phyloP scores from a whole-genome alignment of 1,284 basidiomycete genomes.

The Omphalotus olearius region DNA sequence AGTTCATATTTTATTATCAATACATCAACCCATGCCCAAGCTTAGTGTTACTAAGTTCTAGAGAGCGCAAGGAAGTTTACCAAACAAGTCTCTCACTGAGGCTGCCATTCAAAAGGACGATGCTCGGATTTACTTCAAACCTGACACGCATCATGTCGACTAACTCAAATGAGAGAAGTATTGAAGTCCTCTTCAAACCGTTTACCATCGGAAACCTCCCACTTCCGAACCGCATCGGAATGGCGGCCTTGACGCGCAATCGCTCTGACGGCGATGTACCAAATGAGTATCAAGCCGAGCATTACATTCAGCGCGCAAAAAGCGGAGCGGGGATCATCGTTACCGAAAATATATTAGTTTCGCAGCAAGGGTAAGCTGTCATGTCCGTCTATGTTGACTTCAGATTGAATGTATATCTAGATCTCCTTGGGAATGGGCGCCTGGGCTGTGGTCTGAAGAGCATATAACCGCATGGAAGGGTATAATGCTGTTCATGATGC shows the following conservation, averaged over 20 bases:
- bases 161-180: background rate
- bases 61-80: too few relatives aligned
- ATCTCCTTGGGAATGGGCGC: constrained; percentile 18
- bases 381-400: background rate
- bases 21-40: too few relatives aligned
- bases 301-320: constrained; percentile 16
- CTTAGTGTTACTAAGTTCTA: too few relatives aligned
- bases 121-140: too few relatives aligned
- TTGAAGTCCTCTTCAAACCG: constrained; percentile 14
- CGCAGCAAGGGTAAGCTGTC: constrained; percentile 13
- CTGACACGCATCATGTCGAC: too few relatives aligned
- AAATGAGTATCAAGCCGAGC: constrained; percentile 16
- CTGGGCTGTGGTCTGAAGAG: constrained; percentile 19
- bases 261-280: constrained; percentile 14
- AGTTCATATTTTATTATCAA: too few relatives aligned
- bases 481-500: constrained; percentile 20
- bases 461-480: constrained; percentile 21
- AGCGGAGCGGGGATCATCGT: constrained; percentile 15
- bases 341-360: constrained; percentile 16
- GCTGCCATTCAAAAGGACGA: too few relatives aligned
- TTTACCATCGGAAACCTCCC: constrained; percentile 14
- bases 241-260: constrained; percentile 16
- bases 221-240: constrained; percentile 12
- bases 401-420: constrained; percentile 1
- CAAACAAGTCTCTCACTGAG: too few relatives aligned